phyloP scores from a whole-genome alignment of 225 moss, liverwort and hornwort species.

The Sphagnum contortum region DNA sequence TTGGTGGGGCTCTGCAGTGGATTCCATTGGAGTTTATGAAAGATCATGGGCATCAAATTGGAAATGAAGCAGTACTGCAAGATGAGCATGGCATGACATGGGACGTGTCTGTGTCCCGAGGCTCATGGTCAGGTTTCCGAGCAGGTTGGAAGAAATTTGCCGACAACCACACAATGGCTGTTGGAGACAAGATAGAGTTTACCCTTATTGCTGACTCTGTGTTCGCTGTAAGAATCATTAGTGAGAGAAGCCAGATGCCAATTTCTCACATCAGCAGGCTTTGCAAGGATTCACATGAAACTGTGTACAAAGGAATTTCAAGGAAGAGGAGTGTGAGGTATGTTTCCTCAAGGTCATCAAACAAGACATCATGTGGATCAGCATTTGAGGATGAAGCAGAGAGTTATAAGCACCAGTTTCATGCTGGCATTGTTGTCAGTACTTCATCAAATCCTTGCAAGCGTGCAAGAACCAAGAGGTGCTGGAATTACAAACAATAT shows the following conservation, averaged over 20 bases:
- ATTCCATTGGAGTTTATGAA: constrained; percentile 1
- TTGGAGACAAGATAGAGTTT: constrained; percentile 3
- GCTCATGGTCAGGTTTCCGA: constrained; percentile 4
- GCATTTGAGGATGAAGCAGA: too few relatives aligned
- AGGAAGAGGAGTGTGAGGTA: too few relatives aligned
- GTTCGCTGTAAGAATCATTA: neutral
- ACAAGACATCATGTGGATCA: too few relatives aligned
- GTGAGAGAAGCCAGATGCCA: too few relatives aligned
- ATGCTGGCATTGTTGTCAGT: too few relatives aligned
- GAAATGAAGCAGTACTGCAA: neutral
- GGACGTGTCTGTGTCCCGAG: constrained; percentile 1
- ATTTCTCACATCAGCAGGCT: too few relatives aligned
- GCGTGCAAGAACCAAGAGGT: neutral
- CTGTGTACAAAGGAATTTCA: too few relatives aligned
- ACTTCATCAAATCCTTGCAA: neutral
- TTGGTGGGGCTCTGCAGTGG: constrained; percentile 2
- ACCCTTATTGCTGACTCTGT: constrained; percentile 3
- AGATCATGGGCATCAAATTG: constrained; percentile 2
- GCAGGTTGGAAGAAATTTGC: constrained; percentile 3
- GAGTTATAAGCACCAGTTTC: too few relatives aligned
- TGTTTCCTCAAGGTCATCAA: too few relatives aligned
- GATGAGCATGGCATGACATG: neutral
- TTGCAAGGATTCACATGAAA: too few relatives aligned
- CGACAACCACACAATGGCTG: neutral
- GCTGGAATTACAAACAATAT: too few relatives aligned